A percentile compares a stretch with the other conserved stretches of the same genome.
Evolutionary conservation across 2,329 filamentous ascomycete genomes (phyloP).

Genomic region (Colletotrichum phormii): DNA sequence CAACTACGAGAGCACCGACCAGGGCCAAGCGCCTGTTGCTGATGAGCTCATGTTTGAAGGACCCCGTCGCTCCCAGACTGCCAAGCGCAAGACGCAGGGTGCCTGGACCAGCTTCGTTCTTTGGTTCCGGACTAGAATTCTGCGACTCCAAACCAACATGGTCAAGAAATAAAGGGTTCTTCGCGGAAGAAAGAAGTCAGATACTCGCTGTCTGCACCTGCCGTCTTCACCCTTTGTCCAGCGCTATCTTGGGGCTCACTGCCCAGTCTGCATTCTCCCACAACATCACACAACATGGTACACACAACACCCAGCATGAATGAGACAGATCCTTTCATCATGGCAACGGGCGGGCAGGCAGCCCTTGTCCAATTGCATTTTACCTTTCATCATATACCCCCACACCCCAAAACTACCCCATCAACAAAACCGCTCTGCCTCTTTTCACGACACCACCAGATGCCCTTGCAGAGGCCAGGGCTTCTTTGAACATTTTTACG

Average conservation of each 20-base stretch:
- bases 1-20: slow-evolving; percentile 57
- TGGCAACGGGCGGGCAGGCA: not conserved
- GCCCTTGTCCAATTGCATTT: slow-evolving; percentile 18
- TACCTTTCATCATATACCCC: slow-evolving; percentile 15
- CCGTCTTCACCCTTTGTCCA: not conserved
- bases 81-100: slow-evolving; percentile 71
- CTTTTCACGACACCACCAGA: slow-evolving; percentile 13
- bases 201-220: not conserved
- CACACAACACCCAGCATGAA: slow-evolving; percentile 4
- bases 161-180: slow-evolving; percentile 40
- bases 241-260: not conserved
- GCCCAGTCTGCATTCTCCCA: not conserved
- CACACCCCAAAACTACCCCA: not conserved
- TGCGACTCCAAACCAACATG: slow-evolving; percentile 49
- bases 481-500: slow-evolving; percentile 12
- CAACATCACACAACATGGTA: not conserved
- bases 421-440: slow-evolving; percentile 5
- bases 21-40: slow-evolving; percentile 49
- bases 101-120: slow-evolving; percentile 73
- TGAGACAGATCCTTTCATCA: slow-evolving; percentile 5
- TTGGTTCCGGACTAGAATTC: slow-evolving; percentile 70
- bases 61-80: slow-evolving; percentile 55
- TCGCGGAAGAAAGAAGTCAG: not conserved
- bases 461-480: slow-evolving; percentile 28
- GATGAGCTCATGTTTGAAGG: slow-evolving; percentile 58